Percentiles rank a stretch among this genome's conserved stretches.
These are phyloP conservation scores for Carex kokanica DNA, from an alignment of 176 grass and related monocot genomes.

Conservation along the genomic window DNA sequence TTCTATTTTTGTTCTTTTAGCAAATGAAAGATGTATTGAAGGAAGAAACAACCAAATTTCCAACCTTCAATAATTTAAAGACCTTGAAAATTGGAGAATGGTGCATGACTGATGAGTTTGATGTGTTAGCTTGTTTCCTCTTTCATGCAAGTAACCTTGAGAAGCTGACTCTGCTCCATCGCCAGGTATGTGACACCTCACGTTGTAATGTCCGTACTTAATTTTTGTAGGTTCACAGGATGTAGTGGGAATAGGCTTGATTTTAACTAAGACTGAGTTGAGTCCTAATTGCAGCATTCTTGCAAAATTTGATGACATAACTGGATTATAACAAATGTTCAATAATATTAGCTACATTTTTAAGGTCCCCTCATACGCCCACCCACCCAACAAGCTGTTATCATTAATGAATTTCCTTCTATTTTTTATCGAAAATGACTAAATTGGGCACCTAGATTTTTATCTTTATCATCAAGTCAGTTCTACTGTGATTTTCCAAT, in stretches of 20 bases:
- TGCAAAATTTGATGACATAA: not conserved
- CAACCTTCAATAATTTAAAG: conserved; percentile 10
- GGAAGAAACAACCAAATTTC: not conserved
- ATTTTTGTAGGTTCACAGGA: not conserved
- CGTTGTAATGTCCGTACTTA: not conserved
- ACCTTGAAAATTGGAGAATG: conserved; percentile 16
- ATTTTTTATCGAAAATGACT: not conserved
- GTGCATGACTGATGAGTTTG: not conserved
- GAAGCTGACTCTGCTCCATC: not conserved
- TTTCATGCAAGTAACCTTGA: not conserved
- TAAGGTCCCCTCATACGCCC: not conserved
- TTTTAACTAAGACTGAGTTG: not conserved
- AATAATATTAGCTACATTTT: not conserved
- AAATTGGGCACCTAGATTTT: not conserved
- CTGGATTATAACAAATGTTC: not conserved
- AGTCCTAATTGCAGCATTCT: not conserved
- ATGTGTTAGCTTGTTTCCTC: not conserved
- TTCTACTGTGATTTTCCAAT: not conserved
- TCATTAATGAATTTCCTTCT: not conserved
- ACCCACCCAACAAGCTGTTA: not conserved
- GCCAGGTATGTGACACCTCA: not conserved
- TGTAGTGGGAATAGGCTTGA: not conserved
- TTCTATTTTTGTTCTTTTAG: conserved; percentile 4
- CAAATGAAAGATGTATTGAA: not conserved
- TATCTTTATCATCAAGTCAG: not conserved